Evolutionary conservation across 345 rosid species (phyloP).

Genomic region (Corchorus olitorius): DNA sequence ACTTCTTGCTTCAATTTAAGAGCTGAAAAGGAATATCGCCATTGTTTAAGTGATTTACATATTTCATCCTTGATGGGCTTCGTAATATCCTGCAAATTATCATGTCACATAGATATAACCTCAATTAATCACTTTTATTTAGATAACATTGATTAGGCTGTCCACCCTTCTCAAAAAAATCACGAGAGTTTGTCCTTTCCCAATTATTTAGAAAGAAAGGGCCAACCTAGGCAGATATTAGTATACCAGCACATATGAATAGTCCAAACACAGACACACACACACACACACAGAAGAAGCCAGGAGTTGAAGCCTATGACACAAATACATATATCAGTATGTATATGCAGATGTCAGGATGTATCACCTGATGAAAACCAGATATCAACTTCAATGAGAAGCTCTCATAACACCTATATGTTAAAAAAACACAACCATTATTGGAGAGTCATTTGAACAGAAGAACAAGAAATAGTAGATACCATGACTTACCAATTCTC

Average conservation of each 20-base stretch:
- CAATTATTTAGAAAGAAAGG: background rate
- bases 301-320: background rate
- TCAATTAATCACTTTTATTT: background rate
- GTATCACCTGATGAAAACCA: constrained; percentile 86
- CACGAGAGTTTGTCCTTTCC: background rate
- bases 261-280: background rate
- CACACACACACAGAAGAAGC: background rate
- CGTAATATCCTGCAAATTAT: constrained; percentile 70
- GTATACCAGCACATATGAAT: background rate
- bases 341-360: constrained; percentile 15
- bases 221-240: background rate
- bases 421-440: constrained; percentile 19
- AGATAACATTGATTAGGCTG: background rate
- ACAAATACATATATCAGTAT: background rate
- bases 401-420: constrained; percentile 89
- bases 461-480: constrained; percentile 16
- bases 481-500: constrained; percentile 66
- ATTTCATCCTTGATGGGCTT: constrained; percentile 78
- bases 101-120: constrained; percentile 8
- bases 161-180: background rate
- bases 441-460: constrained; percentile 11
- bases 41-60: constrained; percentile 73
- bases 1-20: constrained; percentile 93
- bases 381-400: constrained; percentile 86
- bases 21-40: constrained; percentile 82